Percentiles rank a stretch among this genome's conserved stretches.
Conservation (phyloP, 768 basidiomycete species). For the Mycena venus region DNA sequence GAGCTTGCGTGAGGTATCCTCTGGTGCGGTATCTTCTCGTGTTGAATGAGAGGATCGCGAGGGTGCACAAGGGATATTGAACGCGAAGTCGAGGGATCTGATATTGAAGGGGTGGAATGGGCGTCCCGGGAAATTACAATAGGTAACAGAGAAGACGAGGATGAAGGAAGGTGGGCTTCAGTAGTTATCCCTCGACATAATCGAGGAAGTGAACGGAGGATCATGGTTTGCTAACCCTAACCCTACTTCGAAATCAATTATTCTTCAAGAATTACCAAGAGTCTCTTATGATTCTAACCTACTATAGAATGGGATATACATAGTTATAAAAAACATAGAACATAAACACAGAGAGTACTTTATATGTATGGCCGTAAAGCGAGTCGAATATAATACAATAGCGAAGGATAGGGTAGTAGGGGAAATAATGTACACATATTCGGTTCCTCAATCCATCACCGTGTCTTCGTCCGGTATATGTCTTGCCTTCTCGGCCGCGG, state of each 20-base stretch:
- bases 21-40: constrained; percentile 8
- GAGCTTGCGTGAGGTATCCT: constrained; percentile 7
- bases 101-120: constrained; percentile 18
- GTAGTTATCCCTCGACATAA: constrained; percentile 25
- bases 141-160: constrained; percentile 9
- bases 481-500: constrained; percentile 49
- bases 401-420: not conserved
- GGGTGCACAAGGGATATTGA: constrained; percentile 31
- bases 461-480: not conserved
- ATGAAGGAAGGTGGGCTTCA: constrained; percentile 11
- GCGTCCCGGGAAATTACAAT: constrained; percentile 17
- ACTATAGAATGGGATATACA: not conserved
- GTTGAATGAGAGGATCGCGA: constrained; percentile 19
- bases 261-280: not conserved
- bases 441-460: constrained; percentile 1
- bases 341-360: not conserved
- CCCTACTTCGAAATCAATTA: not conserved
- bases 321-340: not conserved
- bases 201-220: constrained; percentile 14
- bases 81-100: constrained; percentile 26
- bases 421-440: not conserved
- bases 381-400: constrained; percentile 17
- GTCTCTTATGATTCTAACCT: not conserved
- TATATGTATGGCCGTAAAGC: no score
- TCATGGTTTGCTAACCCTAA: constrained; percentile 16